Percentiles rank a stretch among this genome's conserved stretches.
These are phyloP conservation scores for Lactarius akahatsu DNA, from an alignment of 768 basidiomycete genomes.

Conservation along the genomic window DNA sequence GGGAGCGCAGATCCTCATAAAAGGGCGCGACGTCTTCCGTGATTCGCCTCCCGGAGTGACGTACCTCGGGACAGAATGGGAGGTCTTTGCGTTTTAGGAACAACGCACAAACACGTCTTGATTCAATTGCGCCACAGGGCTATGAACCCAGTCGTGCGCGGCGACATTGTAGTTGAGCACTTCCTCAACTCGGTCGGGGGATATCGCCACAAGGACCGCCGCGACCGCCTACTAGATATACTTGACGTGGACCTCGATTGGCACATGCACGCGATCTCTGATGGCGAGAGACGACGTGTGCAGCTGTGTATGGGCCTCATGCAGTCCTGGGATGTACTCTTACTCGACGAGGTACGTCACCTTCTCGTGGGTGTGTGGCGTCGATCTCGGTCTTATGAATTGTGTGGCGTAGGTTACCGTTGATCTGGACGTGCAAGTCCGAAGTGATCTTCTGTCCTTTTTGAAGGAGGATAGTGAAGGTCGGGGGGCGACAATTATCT, in stretches of 20 bases:
- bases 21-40: constrained; percentile 86
- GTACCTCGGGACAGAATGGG: constrained; percentile 95
- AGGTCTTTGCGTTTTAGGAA: constrained; percentile 31
- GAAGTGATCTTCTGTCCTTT: constrained; percentile 86
- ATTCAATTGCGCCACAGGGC: constrained; percentile 53
- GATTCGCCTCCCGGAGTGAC: constrained; percentile 79
- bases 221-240: constrained; percentile 85
- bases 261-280: constrained; percentile 95
- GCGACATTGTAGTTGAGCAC: constrained; percentile 87
- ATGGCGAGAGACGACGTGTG: constrained; percentile 90
- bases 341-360: constrained; percentile 82
- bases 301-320: constrained; percentile 97
- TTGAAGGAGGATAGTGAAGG: constrained; percentile 76
- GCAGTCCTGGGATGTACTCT: constrained; percentile 88
- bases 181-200: constrained; percentile 99
- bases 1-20: constrained; percentile 62
- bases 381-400: background rate
- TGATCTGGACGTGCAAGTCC: constrained; percentile 93
- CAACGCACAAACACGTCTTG: background rate
- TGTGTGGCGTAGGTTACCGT: constrained; percentile 75
- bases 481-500: constrained; percentile 86
- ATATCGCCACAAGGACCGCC: constrained; percentile 85
- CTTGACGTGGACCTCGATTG: constrained; percentile 94
- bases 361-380: constrained; percentile 9
- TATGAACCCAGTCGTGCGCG: constrained; percentile 93